phyloP scores from a whole-genome alignment of 257 asterid species.

The Petunia secreta region DNA sequence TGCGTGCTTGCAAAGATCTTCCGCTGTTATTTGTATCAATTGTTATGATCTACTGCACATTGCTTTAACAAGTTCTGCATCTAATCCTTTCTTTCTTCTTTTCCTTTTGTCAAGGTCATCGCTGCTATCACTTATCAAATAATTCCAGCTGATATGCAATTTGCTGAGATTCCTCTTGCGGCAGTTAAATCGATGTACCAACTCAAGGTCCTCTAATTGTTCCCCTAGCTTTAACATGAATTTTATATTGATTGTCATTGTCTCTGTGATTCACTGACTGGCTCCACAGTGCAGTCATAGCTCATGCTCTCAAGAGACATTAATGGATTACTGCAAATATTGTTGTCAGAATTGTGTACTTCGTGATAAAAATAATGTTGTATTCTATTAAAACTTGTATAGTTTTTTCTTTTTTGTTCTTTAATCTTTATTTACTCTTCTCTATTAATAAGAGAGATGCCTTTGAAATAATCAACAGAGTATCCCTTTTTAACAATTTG shows the following conservation, averaged over 20 bases:
- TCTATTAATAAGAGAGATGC: not conserved
- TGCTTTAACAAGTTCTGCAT: constrained; percentile 8
- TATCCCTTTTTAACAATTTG: too few species aligned
- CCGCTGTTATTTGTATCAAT: constrained; percentile 4
- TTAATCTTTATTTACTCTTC: not conserved
- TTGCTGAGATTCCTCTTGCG: constrained; percentile 95
- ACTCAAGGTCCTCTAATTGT: constrained; percentile 56
- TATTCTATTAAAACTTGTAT: not conserved
- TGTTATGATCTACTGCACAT: constrained; percentile 5
- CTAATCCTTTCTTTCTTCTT: not conserved
- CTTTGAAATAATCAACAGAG: too few species aligned
- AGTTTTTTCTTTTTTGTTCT: not conserved
- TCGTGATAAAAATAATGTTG: not conserved
- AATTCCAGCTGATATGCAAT: constrained; percentile 80
- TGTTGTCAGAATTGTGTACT: not conserved
- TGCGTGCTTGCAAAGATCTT: not conserved
- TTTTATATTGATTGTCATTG: not conserved
- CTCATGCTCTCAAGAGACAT: not conserved
- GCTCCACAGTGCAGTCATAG: not conserved
- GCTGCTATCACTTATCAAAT: constrained; percentile 91
- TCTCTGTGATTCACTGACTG: not conserved
- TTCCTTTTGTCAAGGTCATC: constrained; percentile 53
- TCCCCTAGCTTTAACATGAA: not conserved
- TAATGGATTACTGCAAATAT: not conserved
- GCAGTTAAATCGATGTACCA: constrained; percentile 72